A percentile compares a stretch with the other conserved stretches of the same genome.
Conservation (phyloP, 352 stramenopile species). For the Phytophthora capsici region DNA sequence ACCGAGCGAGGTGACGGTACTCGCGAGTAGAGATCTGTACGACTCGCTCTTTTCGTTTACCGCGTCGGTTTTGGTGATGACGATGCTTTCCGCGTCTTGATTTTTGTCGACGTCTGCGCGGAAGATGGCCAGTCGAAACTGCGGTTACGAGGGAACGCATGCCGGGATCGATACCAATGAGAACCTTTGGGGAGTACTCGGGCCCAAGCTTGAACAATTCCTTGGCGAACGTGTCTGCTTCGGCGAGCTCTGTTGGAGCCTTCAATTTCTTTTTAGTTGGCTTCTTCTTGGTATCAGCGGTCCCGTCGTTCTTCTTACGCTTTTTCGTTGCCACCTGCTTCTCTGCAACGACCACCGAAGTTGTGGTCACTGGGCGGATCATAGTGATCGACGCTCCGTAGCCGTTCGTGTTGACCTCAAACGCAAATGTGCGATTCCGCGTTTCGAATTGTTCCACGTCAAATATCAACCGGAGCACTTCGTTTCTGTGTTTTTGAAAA, state of each 20-base stretch:
- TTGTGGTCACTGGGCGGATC: not conserved
- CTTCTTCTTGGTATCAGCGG: not conserved
- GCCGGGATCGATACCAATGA: constrained; percentile 22
- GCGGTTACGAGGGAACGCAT: constrained; percentile 4
- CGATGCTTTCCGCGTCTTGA: not conserved
- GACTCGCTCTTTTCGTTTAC: not conserved
- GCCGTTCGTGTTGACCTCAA: constrained; percentile 20
- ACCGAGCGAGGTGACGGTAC: constrained; percentile 9
- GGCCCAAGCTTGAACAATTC: constrained; percentile 5
- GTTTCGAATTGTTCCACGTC: constrained; percentile 6
- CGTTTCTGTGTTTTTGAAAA: not conserved
- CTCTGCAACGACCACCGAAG: not conserved
- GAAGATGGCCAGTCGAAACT: not conserved
- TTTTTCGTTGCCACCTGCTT: not conserved
- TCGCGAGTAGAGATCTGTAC: not conserved
- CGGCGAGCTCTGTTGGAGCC: not conserved
- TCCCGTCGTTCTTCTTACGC: constrained; percentile 6
- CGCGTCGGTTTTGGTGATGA: not conserved
- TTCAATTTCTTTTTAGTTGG: not conserved
- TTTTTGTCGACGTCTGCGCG: too few relatives aligned
- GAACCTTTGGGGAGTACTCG: constrained; percentile 10
- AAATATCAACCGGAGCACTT: too few relatives aligned
- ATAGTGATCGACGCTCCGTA: constrained; percentile 7
- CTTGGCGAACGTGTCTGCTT: not conserved
- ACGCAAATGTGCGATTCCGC: constrained; percentile 10